A percentile compares a stretch with the other conserved stretches of the same genome.
phyloP scores from a whole-genome alignment of 495 filamentous ascomycete species.

The Aspergillus cavernicola region DNA sequence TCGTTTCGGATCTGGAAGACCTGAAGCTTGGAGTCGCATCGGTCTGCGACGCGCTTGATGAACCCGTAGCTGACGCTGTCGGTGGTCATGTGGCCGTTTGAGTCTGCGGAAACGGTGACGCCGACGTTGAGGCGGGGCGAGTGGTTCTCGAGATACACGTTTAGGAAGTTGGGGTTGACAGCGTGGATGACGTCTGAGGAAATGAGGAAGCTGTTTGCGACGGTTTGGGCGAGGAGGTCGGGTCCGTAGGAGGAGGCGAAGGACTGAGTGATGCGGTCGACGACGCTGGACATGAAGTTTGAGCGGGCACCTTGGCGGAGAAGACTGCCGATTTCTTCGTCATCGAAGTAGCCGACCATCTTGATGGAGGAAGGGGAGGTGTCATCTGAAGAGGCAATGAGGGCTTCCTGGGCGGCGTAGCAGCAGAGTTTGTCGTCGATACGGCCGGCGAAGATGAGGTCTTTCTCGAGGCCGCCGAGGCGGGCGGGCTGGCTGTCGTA shows the following conservation, averaged over 20 bases:
- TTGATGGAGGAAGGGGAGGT: conserved; percentile 61
- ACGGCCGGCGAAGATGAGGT: conserved; percentile 90
- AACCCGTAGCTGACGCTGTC: conserved; percentile 78
- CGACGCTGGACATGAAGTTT: conserved; percentile 76
- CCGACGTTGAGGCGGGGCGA: conserved; percentile 87
- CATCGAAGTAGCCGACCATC: conserved; percentile 87
- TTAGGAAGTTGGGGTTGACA: conserved; percentile 88
- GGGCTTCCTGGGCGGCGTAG: conserved; percentile 83
- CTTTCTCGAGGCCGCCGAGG: conserved; percentile 82
- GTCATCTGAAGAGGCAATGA: conserved; percentile 62
- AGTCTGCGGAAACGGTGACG: conserved; percentile 77
- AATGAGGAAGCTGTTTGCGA: conserved; percentile 88
- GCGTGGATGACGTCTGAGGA: conserved; percentile 93
- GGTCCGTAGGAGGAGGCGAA: conserved; percentile 57
- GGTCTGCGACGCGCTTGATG: conserved; percentile 68
- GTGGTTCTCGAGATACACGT: conserved; percentile 78
- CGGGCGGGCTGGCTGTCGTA: conserved; percentile 86
- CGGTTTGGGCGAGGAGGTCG: conserved; percentile 74
- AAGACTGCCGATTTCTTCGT: conserved; percentile 90
- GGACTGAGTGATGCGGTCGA: conserved; percentile 76
- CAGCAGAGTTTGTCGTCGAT: conserved; percentile 98
- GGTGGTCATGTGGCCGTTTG: conserved; percentile 90
- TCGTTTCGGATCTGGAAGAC: conserved; percentile 96
- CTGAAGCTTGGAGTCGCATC: conserved; percentile 67
- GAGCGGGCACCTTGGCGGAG: conserved; percentile 86